phyloP scores from a whole-genome alignment of 441 rosid species.

The Bocquillonia castaneifolia region DNA sequence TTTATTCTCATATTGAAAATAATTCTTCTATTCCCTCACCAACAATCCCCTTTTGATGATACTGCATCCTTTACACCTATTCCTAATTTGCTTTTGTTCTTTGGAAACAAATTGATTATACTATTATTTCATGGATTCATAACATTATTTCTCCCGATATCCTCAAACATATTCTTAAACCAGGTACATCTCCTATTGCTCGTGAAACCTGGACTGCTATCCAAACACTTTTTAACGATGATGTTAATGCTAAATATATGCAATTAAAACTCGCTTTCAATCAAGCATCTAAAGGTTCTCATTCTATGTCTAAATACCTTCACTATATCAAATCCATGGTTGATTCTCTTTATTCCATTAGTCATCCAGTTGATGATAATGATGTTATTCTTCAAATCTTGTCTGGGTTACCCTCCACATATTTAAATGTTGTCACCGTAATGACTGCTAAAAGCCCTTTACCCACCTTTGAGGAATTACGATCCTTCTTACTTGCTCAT shows the following conservation, averaged over 20 bases:
- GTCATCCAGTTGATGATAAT: no score
- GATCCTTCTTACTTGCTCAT: not conserved
- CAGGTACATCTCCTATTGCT: not conserved
- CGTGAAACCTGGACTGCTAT: not conserved
- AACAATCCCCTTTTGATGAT: no score
- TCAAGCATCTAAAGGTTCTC: not conserved
- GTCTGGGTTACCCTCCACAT: not conserved
- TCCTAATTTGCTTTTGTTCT: not conserved
- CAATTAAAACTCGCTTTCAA: not conserved
- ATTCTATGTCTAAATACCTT: not conserved
- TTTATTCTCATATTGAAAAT: not conserved
- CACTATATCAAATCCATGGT: not conserved
- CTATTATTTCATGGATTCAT: not conserved
- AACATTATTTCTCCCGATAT: not conserved
- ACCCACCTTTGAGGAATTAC: not conserved
- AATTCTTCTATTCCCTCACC: not conserved
- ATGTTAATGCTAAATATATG: not conserved
- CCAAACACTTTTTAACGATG: not conserved
- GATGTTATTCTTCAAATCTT: not conserved
- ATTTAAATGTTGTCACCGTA: not conserved
- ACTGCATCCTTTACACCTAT: no score
- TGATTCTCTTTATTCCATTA: not conserved
- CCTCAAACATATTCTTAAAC: not conserved
- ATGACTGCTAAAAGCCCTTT: not conserved
- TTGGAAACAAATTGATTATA: not conserved